A percentile compares a stretch with the other conserved stretches of the same genome.
Conservation (phyloP, 1,139 yeast species). For the Kodamaea alishanica region DNA sequence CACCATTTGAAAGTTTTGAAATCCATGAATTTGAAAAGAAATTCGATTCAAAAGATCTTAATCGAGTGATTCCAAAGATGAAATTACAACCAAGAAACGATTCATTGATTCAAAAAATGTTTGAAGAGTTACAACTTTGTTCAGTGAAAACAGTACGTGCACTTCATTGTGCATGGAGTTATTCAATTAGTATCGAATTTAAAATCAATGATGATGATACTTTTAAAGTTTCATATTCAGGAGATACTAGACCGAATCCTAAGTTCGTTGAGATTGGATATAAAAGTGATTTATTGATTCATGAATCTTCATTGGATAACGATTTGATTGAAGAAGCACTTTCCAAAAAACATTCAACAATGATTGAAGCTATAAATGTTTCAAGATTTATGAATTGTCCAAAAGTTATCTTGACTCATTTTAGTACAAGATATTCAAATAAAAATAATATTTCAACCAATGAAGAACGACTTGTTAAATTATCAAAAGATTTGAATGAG, state of each 20-base stretch:
- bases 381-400: slow-evolving; percentile 69
- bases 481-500: slow-evolving; percentile 22
- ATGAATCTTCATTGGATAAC: slow-evolving; percentile 90
- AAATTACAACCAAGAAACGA: slow-evolving; percentile 17
- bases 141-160: slow-evolving; percentile 66
- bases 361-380: slow-evolving; percentile 77
- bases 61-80: slow-evolving; percentile 19
- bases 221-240: slow-evolving; percentile 83
- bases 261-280: slow-evolving; percentile 59
- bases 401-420: slow-evolving; percentile 78
- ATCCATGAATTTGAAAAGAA: slow-evolving; percentile 33
- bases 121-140: slow-evolving; percentile 24
- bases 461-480: slow-evolving; percentile 19
- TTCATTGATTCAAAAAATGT: slow-evolving; percentile 20
- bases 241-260: slow-evolving; percentile 86
- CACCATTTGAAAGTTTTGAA: slow-evolving; percentile 26
- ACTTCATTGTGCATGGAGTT: slow-evolving; percentile 80
- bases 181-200: slow-evolving; percentile 63
- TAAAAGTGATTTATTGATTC: slow-evolving; percentile 74
- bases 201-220: slow-evolving; percentile 19
- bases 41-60: slow-evolving; percentile 21
- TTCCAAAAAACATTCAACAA: slow-evolving; percentile 83
- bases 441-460: slow-evolving; percentile 44
- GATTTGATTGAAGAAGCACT: slow-evolving; percentile 77
- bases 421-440: slow-evolving; percentile 84